Conservation (phyloP, 352 stramenopile genomes). For the Discostella stelligera region DNA sequence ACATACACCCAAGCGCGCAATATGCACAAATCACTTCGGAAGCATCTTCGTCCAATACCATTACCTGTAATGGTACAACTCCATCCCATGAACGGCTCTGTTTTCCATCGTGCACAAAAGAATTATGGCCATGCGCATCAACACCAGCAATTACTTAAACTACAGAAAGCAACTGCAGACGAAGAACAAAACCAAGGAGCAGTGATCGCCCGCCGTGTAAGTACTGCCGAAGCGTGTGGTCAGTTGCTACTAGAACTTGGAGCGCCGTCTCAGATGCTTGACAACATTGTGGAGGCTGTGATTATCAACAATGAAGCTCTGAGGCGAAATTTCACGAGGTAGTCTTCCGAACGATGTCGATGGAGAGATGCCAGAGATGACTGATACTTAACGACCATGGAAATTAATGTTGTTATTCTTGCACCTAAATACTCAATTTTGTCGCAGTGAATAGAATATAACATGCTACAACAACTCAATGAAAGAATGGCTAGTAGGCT, state of each 20-base stretch:
- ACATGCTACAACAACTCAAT: too few relatives aligned
- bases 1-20: slow-evolving; percentile 40
- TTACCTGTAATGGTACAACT: slow-evolving; percentile 21
- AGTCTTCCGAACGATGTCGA: background rate
- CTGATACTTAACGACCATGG: too few relatives aligned
- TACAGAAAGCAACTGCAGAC: slow-evolving; percentile 9
- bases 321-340: background rate
- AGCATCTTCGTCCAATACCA: slow-evolving; percentile 13
- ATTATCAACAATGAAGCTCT: slow-evolving; percentile 41
- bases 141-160: slow-evolving; percentile 12
- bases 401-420: too few relatives aligned
- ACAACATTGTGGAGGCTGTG: slow-evolving; percentile 30
- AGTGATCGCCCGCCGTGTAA: slow-evolving; percentile 22
- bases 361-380: too few relatives aligned
- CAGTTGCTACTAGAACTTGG: slow-evolving; percentile 35
- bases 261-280: background rate
- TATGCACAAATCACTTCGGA: slow-evolving; percentile 40
- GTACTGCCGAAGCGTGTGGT: slow-evolving; percentile 42
- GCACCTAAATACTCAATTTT: too few relatives aligned
- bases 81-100: slow-evolving; percentile 9
- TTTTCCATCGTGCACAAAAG: slow-evolving; percentile 46
- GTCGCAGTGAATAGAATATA: too few relatives aligned
- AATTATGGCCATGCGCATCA: slow-evolving; percentile 41
- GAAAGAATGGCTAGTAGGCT: too few relatives aligned
- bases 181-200: background rate